Evolutionary conservation across 2,329 filamentous ascomycete species (phyloP), one percentile per base, ranked within the genome.

Genomic region (Alternaria angustiovoidea): DNA sequence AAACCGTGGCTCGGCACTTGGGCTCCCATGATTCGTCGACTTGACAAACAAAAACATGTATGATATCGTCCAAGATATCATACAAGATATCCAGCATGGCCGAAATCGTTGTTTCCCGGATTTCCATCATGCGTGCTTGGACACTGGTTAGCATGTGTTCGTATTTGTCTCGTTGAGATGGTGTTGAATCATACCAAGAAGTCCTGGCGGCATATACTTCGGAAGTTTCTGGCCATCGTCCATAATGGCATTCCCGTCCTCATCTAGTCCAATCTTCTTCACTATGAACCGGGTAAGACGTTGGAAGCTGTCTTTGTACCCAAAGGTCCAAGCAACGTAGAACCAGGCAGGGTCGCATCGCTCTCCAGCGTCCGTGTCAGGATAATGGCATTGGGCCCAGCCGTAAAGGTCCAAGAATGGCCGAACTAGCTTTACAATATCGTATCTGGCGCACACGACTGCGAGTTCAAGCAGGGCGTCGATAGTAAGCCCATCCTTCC

Each of bases 381-480:
- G 59, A 42, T 43, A 44, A 46, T 61, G 51, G 6, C 41, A 42
- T 48, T 61, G 34, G 22, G 60, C 55, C 64, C 65, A 68, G 7
- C 42, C 36, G 16, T 68, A 43, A 74, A 60, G 46, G 20, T 60
- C 53, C 20, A 57, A 28, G n/a, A 60, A 60, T 2, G 57, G 57
- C 1, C 59, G 57, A 72, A 82, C 66, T 62, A 72, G 43, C 57
- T 44, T 48, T 9, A 65, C 61, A 7, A 65, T 38, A 30, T 68
- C 68, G 47, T 79, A 79, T 30, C 75, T 75, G 56, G 77, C 74
- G 48, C 71, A 69, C 22, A 76, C 42, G 11, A 73, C 62, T 0
- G 74, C 68, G 9, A 78, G 57, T 16, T 69, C 54, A 4, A 70
- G 61, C 6, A 78, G 60, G 7, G 59, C 34, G 5, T 63, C 18